These are phyloP conservation scores for Ambrosia artemisiifolia DNA, from an alignment of 129 eudicot genomes.

Conservation along the genomic window DNA sequence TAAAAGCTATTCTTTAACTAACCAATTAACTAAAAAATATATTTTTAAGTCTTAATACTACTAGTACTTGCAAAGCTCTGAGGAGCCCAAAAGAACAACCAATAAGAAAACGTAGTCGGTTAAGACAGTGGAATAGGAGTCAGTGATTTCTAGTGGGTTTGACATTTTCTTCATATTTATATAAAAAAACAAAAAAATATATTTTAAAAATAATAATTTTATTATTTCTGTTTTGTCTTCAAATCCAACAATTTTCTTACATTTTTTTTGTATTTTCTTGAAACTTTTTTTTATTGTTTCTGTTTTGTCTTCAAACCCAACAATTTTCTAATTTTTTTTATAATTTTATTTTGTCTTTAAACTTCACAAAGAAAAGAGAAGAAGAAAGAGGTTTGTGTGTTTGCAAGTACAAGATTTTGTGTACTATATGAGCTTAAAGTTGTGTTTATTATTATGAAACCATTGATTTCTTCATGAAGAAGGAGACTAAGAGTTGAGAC, in stretches of 20 bases:
- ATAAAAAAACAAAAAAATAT: constrained; percentile 13
- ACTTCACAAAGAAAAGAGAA: constrained; percentile 58
- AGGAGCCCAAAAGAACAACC: constrained; percentile 44
- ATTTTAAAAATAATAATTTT: no score
- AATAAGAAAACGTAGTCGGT: constrained; percentile 82
- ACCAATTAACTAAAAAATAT: neutral
- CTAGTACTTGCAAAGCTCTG: constrained; percentile 32
- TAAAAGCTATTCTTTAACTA: constrained; percentile 17
- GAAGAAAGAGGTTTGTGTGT: neutral
- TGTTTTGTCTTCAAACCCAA: constrained; percentile 58
- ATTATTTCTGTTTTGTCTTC: constrained; percentile 35
- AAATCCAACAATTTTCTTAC: constrained; percentile 46
- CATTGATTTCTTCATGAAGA: constrained; percentile 53
- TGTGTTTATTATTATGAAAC: constrained; percentile 20
- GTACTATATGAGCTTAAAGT: constrained; percentile 38
- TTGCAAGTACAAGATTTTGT: constrained; percentile 59
- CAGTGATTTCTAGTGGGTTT: constrained; percentile 69
- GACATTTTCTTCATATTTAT: constrained; percentile 36
- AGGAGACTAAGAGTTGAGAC: constrained; percentile 40
- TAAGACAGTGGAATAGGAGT: constrained; percentile 85
- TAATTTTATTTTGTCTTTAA: constrained; percentile 46
- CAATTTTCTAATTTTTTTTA: constrained; percentile 24
- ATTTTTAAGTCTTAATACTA: neutral
- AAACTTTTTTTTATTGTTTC: constrained; percentile 6
- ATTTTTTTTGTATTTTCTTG: neutral